Evolutionary conservation across 257 asterid genomes (phyloP).

Genomic region (Voacanga thouarsii): DNA sequence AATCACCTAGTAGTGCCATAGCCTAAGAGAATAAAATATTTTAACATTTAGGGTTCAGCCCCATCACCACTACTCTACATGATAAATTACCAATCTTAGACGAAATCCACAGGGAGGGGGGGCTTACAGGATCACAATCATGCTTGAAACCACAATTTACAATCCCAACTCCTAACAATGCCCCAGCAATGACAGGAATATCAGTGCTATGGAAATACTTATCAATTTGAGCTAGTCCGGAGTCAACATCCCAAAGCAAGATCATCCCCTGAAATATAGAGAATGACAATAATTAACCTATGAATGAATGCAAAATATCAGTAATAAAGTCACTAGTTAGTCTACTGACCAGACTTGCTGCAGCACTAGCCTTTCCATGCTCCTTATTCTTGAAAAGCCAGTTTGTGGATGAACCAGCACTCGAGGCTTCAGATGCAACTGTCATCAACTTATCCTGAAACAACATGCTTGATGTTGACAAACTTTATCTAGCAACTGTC

Average conservation of each 20-base stretch:
- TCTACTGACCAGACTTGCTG: slow-evolving; percentile 81
- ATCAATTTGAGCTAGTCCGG: slow-evolving; percentile 95
- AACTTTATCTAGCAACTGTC: background rate
- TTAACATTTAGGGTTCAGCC: background rate
- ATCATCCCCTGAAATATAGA: slow-evolving; percentile 72
- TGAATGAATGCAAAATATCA: background rate
- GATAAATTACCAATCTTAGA: background rate
- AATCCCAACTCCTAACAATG: slow-evolving; percentile 88
- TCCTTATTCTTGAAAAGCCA: slow-evolving; percentile 96
- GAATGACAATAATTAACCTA: slow-evolving; percentile 15
- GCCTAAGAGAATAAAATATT: slow-evolving; percentile 52
- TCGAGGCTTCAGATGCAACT: slow-evolving; percentile 71
- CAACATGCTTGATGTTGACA: background rate
- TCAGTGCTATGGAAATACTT: slow-evolving; percentile 86
- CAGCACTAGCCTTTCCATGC: slow-evolving; percentile 95
- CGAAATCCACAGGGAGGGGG: background rate
- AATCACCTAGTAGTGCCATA: slow-evolving; percentile 77
- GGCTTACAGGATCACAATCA: slow-evolving; percentile 93
- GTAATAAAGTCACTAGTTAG: slow-evolving; percentile 1
- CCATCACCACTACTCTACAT: background rate
- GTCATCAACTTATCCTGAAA: slow-evolving; percentile 94
- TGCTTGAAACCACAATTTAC: slow-evolving; percentile 72
- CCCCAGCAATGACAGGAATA: slow-evolving; percentile 72
- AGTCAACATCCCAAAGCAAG: slow-evolving; percentile 91
- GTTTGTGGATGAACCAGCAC: slow-evolving; percentile 69